Conservation (phyloP, 306 rosid genomes). For the Boehmeria nivea region DNA sequence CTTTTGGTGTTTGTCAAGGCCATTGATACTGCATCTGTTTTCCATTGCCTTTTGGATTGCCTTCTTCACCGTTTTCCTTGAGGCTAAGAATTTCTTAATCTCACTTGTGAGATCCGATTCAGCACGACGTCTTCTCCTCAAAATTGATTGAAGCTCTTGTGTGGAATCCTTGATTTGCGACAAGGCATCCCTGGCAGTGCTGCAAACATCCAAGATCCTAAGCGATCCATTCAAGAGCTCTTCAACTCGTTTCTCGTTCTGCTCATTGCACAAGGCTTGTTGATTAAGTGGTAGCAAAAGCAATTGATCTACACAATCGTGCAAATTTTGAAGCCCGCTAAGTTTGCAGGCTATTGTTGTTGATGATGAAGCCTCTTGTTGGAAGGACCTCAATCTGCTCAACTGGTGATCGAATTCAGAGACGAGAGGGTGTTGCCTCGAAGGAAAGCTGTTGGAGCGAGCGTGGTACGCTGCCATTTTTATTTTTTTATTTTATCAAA, state of each 20-base stretch:
- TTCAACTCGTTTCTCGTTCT: slow-evolving; percentile 19
- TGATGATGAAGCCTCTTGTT: slow-evolving; percentile 18
- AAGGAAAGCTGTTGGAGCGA: slow-evolving; percentile 43
- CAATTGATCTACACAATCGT: slow-evolving; percentile 30
- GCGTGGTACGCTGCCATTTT: slow-evolving; percentile 25
- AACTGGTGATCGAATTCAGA: slow-evolving; percentile 29
- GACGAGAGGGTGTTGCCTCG: slow-evolving; percentile 36
- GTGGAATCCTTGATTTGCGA: slow-evolving; percentile 17
- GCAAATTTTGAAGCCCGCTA: slow-evolving; percentile 30
- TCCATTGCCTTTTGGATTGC: background rate
- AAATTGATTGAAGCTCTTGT: slow-evolving; percentile 19
- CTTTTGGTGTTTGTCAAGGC: no score
- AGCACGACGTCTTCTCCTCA: slow-evolving; percentile 18
- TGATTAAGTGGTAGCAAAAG: slow-evolving; percentile 29
- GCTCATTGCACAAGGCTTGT: slow-evolving; percentile 28
- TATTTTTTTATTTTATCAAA: background rate
- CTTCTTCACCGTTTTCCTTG: slow-evolving; percentile 29
- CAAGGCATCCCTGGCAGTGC: slow-evolving; percentile 22
- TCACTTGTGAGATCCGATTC: slow-evolving; percentile 18
- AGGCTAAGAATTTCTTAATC: slow-evolving; percentile 14
- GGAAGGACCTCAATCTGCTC: slow-evolving; percentile 20
- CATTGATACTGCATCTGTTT: background rate
- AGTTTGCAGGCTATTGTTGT: slow-evolving; percentile 23
- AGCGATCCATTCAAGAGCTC: slow-evolving; percentile 35
- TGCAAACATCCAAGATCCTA: slow-evolving; percentile 27